Percentiles rank a stretch among this genome's conserved stretches.
phyloP scores from a whole-genome alignment of 164 flowering plant genomes.

The Vitis cinerea region DNA sequence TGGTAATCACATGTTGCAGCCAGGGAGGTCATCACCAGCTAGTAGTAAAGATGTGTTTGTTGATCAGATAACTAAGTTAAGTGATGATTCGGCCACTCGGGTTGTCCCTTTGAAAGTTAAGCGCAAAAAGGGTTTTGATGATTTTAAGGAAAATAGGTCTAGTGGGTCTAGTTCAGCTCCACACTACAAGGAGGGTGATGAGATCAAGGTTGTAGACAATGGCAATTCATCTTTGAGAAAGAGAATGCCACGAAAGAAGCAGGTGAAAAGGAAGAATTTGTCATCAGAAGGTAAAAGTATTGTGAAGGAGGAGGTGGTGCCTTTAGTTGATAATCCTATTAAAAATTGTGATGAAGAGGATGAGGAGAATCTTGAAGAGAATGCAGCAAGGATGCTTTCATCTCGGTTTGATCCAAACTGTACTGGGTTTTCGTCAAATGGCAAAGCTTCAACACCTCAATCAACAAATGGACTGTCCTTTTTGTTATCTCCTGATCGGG shows the following conservation, averaged over 20 bases:
- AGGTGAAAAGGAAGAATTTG: constrained; percentile 31
- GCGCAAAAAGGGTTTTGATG: constrained; percentile 29
- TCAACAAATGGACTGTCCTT: constrained; percentile 38
- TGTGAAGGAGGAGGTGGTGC: constrained; percentile 30
- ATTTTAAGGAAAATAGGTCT: constrained; percentile 29
- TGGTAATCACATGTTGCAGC: constrained; percentile 21
- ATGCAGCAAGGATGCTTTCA: constrained; percentile 98
- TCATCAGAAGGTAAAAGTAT: constrained; percentile 9
- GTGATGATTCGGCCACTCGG: constrained; percentile 19
- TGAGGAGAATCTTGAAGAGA: constrained; percentile 92
- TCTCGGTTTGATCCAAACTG: constrained; percentile 93
- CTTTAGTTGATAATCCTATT: constrained; percentile 14
- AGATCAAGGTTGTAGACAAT: constrained; percentile 18
- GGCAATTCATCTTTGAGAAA: constrained; percentile 27
- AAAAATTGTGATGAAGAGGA: constrained; percentile 43
- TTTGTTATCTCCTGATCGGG: constrained; percentile 23
- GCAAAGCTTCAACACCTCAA: constrained; percentile 25
- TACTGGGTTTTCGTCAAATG: constrained; percentile 54
- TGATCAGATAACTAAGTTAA: constrained; percentile 23
- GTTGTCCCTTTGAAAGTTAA: constrained; percentile 19
- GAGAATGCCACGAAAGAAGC: constrained; percentile 28
- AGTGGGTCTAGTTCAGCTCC: constrained; percentile 21
- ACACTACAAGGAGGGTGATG: constrained; percentile 25
- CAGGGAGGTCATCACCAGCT: constrained; percentile 7
- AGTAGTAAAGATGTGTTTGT: constrained; percentile 18